Conservation (phyloP, 176 grass and related monocot genomes). For the Aegilops umbellulata region DNA sequence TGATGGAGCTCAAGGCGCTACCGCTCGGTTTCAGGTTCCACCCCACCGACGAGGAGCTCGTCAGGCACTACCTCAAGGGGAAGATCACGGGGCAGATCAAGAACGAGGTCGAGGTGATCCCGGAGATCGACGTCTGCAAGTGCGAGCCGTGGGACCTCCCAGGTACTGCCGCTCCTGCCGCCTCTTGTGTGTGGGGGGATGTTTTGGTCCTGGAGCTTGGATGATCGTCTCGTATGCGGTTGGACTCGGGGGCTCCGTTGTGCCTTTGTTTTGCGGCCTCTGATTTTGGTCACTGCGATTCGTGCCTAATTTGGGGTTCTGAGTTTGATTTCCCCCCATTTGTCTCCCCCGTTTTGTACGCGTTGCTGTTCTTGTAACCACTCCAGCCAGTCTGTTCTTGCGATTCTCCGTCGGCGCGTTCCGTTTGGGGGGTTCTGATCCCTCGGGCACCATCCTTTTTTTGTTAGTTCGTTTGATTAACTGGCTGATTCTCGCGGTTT, state of each 20-base stretch:
- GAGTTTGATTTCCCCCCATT: neutral
- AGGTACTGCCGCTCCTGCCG: slow-evolving; percentile 23
- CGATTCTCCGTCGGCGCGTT: neutral
- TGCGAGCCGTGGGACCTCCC: slow-evolving; percentile 99
- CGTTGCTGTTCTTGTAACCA: neutral
- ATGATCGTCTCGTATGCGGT: neutral
- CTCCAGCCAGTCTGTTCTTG: neutral
- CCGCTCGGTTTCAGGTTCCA: slow-evolving; percentile 94
- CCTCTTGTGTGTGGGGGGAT: neutral
- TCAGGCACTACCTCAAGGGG: slow-evolving; percentile 89
- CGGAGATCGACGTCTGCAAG: slow-evolving; percentile 99
- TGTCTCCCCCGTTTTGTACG: no score
- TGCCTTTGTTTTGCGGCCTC: neutral
- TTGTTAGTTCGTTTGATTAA: neutral
- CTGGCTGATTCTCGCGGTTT: neutral
- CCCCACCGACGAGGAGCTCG: slow-evolving; percentile 94
- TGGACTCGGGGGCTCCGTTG: neutral
- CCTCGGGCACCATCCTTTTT: neutral
- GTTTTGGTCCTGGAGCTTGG: neutral
- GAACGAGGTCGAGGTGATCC: slow-evolving; percentile 72
- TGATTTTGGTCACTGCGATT: neutral
- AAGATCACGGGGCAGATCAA: slow-evolving; percentile 84
- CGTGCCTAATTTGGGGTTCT: neutral
- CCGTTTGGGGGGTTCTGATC: neutral
- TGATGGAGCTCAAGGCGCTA: slow-evolving; percentile 64